Evolutionary conservation across 2,329 filamentous ascomycete species (phyloP), one percentile per base, ranked within the genome.

Genomic region (Exserohilum turcica): DNA sequence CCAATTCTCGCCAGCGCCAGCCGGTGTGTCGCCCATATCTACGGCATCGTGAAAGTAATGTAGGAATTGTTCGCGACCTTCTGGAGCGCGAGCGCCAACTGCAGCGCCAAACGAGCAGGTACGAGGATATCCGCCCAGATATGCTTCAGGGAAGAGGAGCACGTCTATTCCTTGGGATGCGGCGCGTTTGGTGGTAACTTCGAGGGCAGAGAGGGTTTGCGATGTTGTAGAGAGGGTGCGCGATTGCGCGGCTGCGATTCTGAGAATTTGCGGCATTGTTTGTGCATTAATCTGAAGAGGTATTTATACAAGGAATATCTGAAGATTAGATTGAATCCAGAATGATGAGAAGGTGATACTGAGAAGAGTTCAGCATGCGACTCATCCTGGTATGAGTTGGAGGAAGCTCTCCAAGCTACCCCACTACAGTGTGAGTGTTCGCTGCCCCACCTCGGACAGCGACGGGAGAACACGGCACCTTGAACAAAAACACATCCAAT

Each of bases 121-220:
- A 9, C 92, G 88, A 15, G 93, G 93, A 71, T 97, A 97, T 1
- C 92, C 93, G 40, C 93, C 93, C 1, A 97, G 82, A 70, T 91
- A 96, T 18, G 92, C 92, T 78, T 97, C 92, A 0, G 93, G 93
- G 56, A 97, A 92, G 46, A 97, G 85, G 24, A 97, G 81, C 43
- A 97, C 81, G 71, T 94, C 78, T 13, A 85, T 79, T 42, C 78
- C 78, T 36, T 78, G 73, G 10, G 72, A 80, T 3, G 86, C 83
- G n/a, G 92, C 92, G 31, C 80, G 76, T 19, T 76, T 77, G 29
- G 89, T 86, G 12, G 89, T 85, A 9, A 73, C 63, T 65, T 86
- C 81, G 44, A 96, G 83, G 31, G 87, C 83, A 6, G 75, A 67
- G 49, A 96, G 82, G 1, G 91, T 95, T 29, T 82, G 70, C 36